These are phyloP conservation scores for Chrysoporthe deuterocubensis DNA, from an alignment of 2,329 filamentous ascomycete genomes.

Conservation along the genomic window DNA sequence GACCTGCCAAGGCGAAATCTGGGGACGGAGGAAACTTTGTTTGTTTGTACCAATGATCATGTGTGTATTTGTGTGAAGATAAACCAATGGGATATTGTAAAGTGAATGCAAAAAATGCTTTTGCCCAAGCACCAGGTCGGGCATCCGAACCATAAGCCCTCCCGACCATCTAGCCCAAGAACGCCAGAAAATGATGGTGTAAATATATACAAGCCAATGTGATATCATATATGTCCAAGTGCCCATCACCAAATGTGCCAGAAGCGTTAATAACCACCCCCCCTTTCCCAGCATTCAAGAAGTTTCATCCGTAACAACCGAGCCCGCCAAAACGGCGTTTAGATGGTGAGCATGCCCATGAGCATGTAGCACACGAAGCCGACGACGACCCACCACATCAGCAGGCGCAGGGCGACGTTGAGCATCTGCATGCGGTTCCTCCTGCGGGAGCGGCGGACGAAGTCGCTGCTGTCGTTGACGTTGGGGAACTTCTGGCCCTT, in stretches of 20 bases:
- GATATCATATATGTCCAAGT: constrained; percentile 7
- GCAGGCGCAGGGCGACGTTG: constrained; percentile 31
- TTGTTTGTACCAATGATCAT: not conserved
- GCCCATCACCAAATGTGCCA: constrained; percentile 1
- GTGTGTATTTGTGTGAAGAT: not conserved
- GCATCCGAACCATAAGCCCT: not conserved
- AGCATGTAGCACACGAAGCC: constrained; percentile 29
- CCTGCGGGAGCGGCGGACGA: constrained; percentile 31
- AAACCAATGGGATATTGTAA: not conserved
- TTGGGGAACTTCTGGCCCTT: constrained; percentile 31
- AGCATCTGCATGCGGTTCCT: constrained; percentile 34
- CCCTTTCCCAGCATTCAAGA: not conserved
- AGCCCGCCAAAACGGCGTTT: not conserved
- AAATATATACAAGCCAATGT: not conserved
- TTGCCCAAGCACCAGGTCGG: constrained; percentile 12
- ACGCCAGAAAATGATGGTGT: constrained; percentile 1
- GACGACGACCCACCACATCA: constrained; percentile 30
- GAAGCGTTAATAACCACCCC: not conserved
- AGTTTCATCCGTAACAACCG: not conserved
- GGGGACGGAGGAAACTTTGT: not conserved
- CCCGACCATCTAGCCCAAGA: constrained; percentile 6
- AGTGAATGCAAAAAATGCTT: not conserved
- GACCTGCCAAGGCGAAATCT: not conserved
- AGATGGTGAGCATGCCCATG: constrained; percentile 27
- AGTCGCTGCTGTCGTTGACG: constrained; percentile 30